A percentile compares a stretch with the other conserved stretches of the same genome.
These are phyloP conservation scores for Acidiella bohemica DNA, from an alignment of 495 filamentous ascomycete species.

Conservation along the genomic window DNA sequence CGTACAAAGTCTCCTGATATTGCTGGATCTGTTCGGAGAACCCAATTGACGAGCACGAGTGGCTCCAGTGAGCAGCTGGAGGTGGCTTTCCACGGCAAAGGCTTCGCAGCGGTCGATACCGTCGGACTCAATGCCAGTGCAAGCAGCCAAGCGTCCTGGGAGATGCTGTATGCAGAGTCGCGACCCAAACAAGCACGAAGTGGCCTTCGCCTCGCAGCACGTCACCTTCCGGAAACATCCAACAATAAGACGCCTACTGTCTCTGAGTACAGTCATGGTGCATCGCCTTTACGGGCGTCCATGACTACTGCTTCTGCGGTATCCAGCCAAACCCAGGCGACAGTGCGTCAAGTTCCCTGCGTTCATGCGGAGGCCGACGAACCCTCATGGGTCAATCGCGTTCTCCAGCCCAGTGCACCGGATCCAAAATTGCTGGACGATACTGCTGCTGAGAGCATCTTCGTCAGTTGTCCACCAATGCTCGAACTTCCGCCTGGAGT, in stretches of 20 bases:
- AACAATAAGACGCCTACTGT: background rate
- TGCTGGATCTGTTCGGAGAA: background rate
- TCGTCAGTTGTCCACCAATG: background rate
- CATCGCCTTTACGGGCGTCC: background rate
- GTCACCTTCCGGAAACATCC: background rate
- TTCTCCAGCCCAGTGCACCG: background rate
- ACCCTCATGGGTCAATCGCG: background rate
- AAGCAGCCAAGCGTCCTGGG: constrained; percentile 4
- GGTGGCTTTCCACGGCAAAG: background rate
- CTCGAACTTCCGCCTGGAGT: background rate
- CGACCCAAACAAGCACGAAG: background rate
- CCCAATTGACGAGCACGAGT: background rate
- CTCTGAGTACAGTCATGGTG: background rate
- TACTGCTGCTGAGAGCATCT: background rate
- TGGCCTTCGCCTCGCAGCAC: background rate
- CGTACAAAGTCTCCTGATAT: too few relatives aligned
- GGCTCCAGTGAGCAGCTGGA: background rate
- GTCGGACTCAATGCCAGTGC: constrained; percentile 7
- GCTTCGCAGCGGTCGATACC: constrained; percentile 2
- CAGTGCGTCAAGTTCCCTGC: background rate
- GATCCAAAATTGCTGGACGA: constrained; percentile 1
- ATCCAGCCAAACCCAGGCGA: background rate
- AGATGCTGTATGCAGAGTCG: background rate
- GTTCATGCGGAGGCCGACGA: background rate
- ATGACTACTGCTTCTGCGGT: background rate